Evolutionary conservation across 306 rosid species (phyloP), one percentile per base, ranked within the genome.

Genomic region (Vigna nakashimae): DNA sequence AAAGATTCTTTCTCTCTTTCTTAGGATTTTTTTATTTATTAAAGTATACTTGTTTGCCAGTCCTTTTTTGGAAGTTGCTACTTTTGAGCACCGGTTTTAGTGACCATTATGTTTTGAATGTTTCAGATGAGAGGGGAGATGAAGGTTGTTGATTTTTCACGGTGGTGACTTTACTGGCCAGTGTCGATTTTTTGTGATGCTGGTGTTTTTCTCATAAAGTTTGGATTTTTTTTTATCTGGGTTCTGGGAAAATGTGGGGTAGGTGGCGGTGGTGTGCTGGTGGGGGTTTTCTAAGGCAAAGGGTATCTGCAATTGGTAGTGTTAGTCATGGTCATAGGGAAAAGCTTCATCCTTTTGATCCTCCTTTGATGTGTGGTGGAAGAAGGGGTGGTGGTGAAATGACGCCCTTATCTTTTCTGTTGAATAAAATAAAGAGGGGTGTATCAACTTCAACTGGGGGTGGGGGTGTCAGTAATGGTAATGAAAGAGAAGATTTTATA

Each of bases 221-320:
- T 79, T 14, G 28, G 12, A 42, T 79, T 65, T 77, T 78, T 78
- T 3, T 3, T 4, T 46, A 24, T 71, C 69, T 55, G 49, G 66
- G 73, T 42, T 60, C 53, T 68, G 58, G 8, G 11, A 82, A 76
- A 57, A 82, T 86, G 89, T 86, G 84, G 86, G 83, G 83, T 67
- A 82, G 89, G 76, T 82, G 86, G 86, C 76, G 84, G 82, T 26
- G 77, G 58, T 32, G 49, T 65, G 67, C 48, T 32, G 45, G 82
- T 18, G 69, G 79, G 0, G 70, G 76, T 30, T 63, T 79, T 67
- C 63, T 86, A 30, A 82, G 53, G 26, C 75, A 76, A 46, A 80
- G 84, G 78, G 77, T 60, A 16, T 79, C 75, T 76, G 16, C 74
- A 17, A 55, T 79, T 71, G 89, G 82, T 10, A 58, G 45, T 65